phyloP scores from a whole-genome alignment of 139 green algal genomes.

The Micromonas commoda region DNA sequence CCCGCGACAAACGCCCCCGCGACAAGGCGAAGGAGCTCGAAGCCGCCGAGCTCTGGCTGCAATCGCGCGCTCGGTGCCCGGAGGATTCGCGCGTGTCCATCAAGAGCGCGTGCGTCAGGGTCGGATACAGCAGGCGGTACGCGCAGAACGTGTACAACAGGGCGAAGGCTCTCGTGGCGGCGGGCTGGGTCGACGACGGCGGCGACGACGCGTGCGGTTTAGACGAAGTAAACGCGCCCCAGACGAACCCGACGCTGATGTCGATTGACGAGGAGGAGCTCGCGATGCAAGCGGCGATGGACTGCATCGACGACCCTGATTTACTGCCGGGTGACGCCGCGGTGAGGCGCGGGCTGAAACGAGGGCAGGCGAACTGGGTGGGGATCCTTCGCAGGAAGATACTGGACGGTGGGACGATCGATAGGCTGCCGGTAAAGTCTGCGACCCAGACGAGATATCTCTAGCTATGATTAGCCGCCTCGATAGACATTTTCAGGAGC shows the following conservation, averaged over 20 bases:
- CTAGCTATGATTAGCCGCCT: too few species aligned
- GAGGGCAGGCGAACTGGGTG: neutral
- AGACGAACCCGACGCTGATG: neutral
- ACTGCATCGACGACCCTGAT: neutral
- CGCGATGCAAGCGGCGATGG: neutral
- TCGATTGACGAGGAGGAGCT: neutral
- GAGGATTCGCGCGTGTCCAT: too few species aligned
- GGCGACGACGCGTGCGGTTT: neutral
- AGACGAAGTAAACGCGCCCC: neutral
- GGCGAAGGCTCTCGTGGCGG: neutral
- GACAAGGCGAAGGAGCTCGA: neutral
- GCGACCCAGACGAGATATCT: too few species aligned
- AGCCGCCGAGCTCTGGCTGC: neutral
- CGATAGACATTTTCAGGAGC: too few species aligned
- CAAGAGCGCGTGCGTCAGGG: neutral
- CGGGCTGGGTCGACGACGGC: neutral
- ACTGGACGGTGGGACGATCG: neutral
- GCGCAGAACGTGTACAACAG: neutral
- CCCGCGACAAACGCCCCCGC: too few species aligned
- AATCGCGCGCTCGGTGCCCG: too few species aligned
- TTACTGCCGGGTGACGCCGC: neutral
- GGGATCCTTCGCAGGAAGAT: neutral
- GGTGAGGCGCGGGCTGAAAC: neutral
- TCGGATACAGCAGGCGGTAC: neutral
- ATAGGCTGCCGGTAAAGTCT: too few species aligned